Evolutionary conservation across 176 grass and related monocot species (phyloP), one percentile per base, ranked within the genome.

Genomic region (Avena eriantha): DNA sequence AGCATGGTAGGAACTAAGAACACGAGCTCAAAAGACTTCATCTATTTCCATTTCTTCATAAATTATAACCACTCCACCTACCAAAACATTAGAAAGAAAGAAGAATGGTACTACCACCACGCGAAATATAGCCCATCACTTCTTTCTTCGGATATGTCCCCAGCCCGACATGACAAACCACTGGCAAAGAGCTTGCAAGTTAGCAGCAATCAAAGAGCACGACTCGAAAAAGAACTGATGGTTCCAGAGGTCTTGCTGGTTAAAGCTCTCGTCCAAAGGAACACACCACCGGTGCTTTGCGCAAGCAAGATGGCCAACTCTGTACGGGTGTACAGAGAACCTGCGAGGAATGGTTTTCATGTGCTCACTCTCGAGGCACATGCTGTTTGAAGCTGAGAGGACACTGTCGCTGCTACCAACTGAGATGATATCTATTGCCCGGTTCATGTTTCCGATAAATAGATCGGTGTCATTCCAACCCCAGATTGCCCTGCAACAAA

Each of bases 401-500:
- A 46, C 43, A 6, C 34, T 26, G 19, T 69, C 65, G 49, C 13
- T 73, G 51, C 4, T 41, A 63, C 80, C 68, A 59, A 85, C 34
- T 34, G 87, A 83, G 35, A 92, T 92, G 47, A 94, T 14, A 67
- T 94, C 93, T 41, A 94, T 68, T 50, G 60, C 93, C 72, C 87
- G 80, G 49, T 49, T 86, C 90, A 90, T 86, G 48, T 90, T 94
- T n/a, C 93, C 90, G 16, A 92, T 56, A 69, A 91, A 88, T 1
- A 94, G 31, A 24, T 92, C 72, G 1, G 29, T 67, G 46, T 85
- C 79, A 12, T 90, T 91, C 93, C 93, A 92, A 49, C 93, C 83
- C 93, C 93, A 94, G 74, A 94, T 90, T 51, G 90, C 93, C 83
- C 93, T 94, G 90, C 51, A 80, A 86, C 45, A 68, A 80, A 83